Evolutionary conservation across 2,329 filamentous ascomycete species (phyloP).

Genomic region (Stylonectria norvegica): DNA sequence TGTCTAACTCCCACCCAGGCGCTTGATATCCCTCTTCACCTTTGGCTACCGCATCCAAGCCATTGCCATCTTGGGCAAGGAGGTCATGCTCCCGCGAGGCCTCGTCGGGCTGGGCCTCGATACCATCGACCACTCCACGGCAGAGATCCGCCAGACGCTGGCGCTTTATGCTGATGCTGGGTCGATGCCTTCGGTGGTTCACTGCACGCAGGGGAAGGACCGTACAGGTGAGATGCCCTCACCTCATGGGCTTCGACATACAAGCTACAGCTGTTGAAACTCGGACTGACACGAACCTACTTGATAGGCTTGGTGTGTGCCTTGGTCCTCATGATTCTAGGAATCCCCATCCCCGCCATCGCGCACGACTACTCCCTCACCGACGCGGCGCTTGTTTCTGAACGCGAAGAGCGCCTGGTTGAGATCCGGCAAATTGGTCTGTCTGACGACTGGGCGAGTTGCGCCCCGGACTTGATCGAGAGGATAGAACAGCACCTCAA

Average conservation of each 20-base stretch:
- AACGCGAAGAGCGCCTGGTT: conserved; percentile 59
- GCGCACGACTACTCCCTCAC: conserved; percentile 70
- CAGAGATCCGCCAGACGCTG: conserved; percentile 51
- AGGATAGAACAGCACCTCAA: conserved; percentile 57
- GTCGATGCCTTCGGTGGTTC: conserved; percentile 65
- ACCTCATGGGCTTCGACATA: background rate
- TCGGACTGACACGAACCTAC: background rate
- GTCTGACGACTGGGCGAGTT: conserved; percentile 67
- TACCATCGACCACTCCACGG: conserved; percentile 64
- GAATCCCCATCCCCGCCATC: conserved; percentile 57
- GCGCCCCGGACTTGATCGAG: conserved; percentile 61
- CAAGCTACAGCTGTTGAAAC: too few species aligned
- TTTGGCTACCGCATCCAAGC: conserved; percentile 66
- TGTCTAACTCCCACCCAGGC: conserved; percentile 20
- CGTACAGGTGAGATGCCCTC: conserved; percentile 41
- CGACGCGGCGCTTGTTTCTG: conserved; percentile 53
- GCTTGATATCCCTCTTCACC: conserved; percentile 58
- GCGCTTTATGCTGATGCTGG: conserved; percentile 27
- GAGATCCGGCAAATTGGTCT: conserved; percentile 72
- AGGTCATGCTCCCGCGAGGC: conserved; percentile 70
- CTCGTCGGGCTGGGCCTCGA: conserved; percentile 67
- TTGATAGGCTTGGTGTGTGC: conserved; percentile 66
- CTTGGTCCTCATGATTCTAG: conserved; percentile 63
- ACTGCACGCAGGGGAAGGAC: conserved; percentile 90
- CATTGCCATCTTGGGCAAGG: conserved; percentile 63